Conservation (phyloP, 495 filamentous ascomycete species). For the Lophiotrema nucula region DNA sequence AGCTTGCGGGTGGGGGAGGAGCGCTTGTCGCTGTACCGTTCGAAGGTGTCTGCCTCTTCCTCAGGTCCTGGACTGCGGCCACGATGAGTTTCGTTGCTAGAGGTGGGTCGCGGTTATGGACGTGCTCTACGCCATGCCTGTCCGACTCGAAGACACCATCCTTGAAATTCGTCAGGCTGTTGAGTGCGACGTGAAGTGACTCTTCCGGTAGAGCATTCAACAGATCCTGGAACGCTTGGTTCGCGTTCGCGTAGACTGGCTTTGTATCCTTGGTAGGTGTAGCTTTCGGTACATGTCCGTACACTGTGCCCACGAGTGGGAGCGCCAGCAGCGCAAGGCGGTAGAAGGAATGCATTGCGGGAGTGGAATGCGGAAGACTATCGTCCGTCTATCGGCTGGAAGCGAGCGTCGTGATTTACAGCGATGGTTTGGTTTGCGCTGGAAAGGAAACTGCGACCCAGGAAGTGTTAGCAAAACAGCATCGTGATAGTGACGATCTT, state of each 20-base stretch:
- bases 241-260: slow-evolving; percentile 11
- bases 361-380: no score
- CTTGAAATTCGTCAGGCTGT: slow-evolving; percentile 43
- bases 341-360: slow-evolving; percentile 36
- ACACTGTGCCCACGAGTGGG: slow-evolving; percentile 18
- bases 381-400: background rate
- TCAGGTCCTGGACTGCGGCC: slow-evolving; percentile 39
- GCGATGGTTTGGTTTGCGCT: background rate
- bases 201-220: slow-evolving; percentile 45
- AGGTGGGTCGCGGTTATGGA: slow-evolving; percentile 46
- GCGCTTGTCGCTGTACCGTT: slow-evolving; percentile 10
- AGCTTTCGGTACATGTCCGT: slow-evolving; percentile 5
- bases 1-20: background rate
- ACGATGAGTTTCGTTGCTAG: slow-evolving; percentile 44
- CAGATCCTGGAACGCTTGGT: slow-evolving; percentile 41
- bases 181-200: slow-evolving; percentile 45
- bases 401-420: background rate
- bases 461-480: slow-evolving; percentile 4
- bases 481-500: no score
- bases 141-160: slow-evolving; percentile 50
- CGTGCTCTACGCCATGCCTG: slow-evolving; percentile 43
- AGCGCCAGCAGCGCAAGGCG: slow-evolving; percentile 32
- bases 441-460: background rate
- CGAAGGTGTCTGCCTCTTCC: slow-evolving; percentile 34
- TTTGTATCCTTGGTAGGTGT: slow-evolving; percentile 18